These are phyloP conservation scores for Pyrenochaeta sp. DNA, from an alignment of 2,329 filamentous ascomycete genomes.

Conservation along the genomic window DNA sequence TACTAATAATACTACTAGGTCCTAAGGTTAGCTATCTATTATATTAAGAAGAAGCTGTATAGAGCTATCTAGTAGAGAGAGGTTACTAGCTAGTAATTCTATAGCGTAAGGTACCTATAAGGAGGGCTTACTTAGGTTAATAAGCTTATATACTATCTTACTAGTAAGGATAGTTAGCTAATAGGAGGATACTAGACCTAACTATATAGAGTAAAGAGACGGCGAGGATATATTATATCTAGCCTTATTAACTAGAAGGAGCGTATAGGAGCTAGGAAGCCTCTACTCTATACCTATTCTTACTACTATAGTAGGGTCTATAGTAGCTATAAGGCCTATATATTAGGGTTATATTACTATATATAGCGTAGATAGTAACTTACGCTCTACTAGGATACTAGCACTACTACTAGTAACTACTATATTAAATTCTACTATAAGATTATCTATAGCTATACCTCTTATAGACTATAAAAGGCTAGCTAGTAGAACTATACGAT, in stretches of 20 bases:
- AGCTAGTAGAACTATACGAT: neutral
- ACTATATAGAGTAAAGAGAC: neutral
- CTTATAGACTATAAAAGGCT: neutral
- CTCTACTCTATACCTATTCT: neutral
- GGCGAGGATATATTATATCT: neutral
- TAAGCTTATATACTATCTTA: constrained; percentile 2
- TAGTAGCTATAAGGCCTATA: neutral
- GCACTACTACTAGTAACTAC: neutral
- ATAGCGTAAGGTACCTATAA: neutral
- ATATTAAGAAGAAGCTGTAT: constrained; percentile 2
- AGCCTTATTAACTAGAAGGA: neutral
- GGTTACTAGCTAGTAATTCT: neutral
- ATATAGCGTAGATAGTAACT: neutral
- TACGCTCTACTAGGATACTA: constrained; percentile 2
- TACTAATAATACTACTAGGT: neutral
- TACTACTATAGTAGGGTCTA: neutral
- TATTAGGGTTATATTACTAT: too few relatives aligned
- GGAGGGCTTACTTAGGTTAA: constrained; percentile 1
- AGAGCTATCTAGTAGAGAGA: neutral
- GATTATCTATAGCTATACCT: neutral
- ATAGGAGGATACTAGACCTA: neutral
- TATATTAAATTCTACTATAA: neutral
- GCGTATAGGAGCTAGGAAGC: constrained; percentile 1
- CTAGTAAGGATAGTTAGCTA: neutral
- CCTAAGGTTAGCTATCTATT: neutral